Evolutionary conservation across 495 filamentous ascomycete species (phyloP).

Genomic region (Penicillium alfredii): DNA sequence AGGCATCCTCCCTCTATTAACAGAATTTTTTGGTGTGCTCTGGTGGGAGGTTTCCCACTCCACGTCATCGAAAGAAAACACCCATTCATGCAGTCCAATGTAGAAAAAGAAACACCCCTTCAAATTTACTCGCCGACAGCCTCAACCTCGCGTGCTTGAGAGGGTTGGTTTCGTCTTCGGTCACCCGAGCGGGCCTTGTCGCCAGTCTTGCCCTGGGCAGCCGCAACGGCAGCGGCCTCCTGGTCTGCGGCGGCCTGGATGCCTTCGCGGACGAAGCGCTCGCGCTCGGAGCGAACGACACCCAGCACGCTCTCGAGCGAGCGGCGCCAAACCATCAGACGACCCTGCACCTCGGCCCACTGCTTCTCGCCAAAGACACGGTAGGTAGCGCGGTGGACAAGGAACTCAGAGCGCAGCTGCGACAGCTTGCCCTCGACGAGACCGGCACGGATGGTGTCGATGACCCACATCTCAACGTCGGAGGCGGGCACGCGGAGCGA

Average conservation of each 20-base stretch:
- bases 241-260: constrained; percentile 31
- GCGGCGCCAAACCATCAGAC: constrained; percentile 83
- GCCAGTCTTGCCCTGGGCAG: constrained; percentile 22
- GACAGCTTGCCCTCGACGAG: constrained; percentile 92
- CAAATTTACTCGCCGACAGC: constrained; percentile 23
- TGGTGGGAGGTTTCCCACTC: constrained; percentile 17
- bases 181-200: constrained; percentile 29
- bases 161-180: constrained; percentile 29
- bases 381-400: constrained; percentile 91
- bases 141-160: constrained; percentile 32
- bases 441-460: constrained; percentile 91
- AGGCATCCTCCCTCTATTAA: constrained; percentile 25
- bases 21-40: constrained; percentile 21
- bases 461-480: constrained; percentile 96
- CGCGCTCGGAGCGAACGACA: constrained; percentile 71
- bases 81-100: constrained; percentile 18
- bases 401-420: constrained; percentile 84
- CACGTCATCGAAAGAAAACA: constrained; percentile 15
- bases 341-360: constrained; percentile 86
- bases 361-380: constrained; percentile 96
- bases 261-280: constrained; percentile 49
- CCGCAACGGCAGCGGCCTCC: constrained; percentile 27
- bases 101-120: constrained; percentile 14
- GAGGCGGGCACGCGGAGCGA: constrained; percentile 72
- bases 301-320: constrained; percentile 67